Conservation (phyloP, 352 stramenopile genomes). For the Pythium vanterpoolii region DNA sequence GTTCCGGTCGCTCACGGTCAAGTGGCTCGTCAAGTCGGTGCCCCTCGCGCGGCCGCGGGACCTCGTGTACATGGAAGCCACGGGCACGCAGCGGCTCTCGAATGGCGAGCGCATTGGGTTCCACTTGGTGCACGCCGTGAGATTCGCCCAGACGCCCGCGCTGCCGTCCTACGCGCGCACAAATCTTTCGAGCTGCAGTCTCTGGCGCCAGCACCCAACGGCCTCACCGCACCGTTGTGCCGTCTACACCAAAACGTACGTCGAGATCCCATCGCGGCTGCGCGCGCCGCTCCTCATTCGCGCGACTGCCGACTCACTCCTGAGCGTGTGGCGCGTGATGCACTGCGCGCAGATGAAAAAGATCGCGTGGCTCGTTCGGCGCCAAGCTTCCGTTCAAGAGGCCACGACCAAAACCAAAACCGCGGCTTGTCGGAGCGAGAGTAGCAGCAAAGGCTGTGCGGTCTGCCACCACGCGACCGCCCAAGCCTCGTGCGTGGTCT, state of each 20-base stretch:
- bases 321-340: constrained; percentile 36
- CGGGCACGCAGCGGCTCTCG: constrained; percentile 37
- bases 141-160: constrained; percentile 46
- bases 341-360: constrained; percentile 68
- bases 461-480: constrained; percentile 8
- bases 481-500: constrained; percentile 20
- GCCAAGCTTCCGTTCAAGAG: constrained; percentile 14
- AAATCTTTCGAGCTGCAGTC: constrained; percentile 47
- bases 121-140: constrained; percentile 60
- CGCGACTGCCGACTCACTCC: constrained; percentile 36
- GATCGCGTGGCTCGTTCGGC: constrained; percentile 47
- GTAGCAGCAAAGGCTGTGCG: constrained; percentile 1
- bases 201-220: constrained; percentile 41
- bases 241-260: constrained; percentile 39
- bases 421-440: background rate
- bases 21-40: constrained; percentile 57
- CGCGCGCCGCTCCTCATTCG: constrained; percentile 37
- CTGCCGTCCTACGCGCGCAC: constrained; percentile 35
- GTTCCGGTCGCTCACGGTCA: constrained; percentile 58
- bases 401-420: background rate
- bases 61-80: constrained; percentile 60
- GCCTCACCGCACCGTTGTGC: constrained; percentile 18
- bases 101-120: constrained; percentile 53
- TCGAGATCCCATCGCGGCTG: constrained; percentile 43
- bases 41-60: constrained; percentile 46